Base-by-base conservation (phyloP, 352 stramenopile species). In the Globisporangium iwayamae region DNA sequence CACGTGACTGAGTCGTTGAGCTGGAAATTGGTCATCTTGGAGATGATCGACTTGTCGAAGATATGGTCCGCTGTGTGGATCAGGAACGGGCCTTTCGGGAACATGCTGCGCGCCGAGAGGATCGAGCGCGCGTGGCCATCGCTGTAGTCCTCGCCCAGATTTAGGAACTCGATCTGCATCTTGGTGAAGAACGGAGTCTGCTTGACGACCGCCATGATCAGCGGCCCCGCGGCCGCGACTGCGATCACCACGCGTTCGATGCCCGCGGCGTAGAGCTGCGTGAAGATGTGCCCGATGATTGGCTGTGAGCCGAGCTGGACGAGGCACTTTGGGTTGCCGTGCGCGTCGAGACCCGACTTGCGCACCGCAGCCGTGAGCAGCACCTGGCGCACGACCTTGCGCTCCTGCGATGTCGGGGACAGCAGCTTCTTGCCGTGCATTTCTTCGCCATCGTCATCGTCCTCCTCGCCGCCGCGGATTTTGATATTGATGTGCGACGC, bases 11-110 rank as follows among this genome's bases (percentile, higher is more conserved):
- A 76, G 32, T 91, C 73, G 53, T 74, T 66, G 14, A 90, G 72
- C 53, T 81, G 66, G 54, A 76, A 87, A 22, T 83, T 76, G 46
- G 80, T 76, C 50, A 94, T 68, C 32, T 81, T 85, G 20, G 74
- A 73, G 46, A 94, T 75, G 50, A 94, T 82, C 30, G 79, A 82
- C 61, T 87, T 80, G 70, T 95, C 84, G 55, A 95, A 93, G 63
- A 95, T 83, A 67, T 93, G 86, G 62, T 95, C 84, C 3, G 86
- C 81, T 56, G 86, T 93, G 71, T 95, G 86, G 65, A 95, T 93
- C 46, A 95, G 67, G 64, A 95, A 95, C 7, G 81, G 83, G 14
- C 76, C 73, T n/a, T 85, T 81, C 1, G 72, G 67, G 62, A 94
- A 94, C 77, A 93, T 87, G 48, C 91, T 75, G 51, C 84, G 75